Evolutionary conservation across 2,329 filamentous ascomycete species (phyloP), one percentile per base, ranked within the genome.

Genomic region (Fusarium domesticum): DNA sequence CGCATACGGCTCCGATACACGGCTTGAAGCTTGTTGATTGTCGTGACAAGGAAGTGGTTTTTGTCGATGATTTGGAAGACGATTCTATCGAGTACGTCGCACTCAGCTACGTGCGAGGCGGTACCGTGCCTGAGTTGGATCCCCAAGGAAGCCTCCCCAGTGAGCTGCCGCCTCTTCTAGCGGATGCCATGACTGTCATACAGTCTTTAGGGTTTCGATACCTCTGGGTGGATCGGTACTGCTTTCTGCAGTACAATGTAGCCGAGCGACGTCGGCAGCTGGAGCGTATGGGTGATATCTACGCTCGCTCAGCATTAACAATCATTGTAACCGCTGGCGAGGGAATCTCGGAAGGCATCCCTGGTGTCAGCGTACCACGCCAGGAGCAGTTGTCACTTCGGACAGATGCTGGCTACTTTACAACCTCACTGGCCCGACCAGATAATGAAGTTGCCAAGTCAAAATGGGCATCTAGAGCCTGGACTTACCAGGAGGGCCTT

Each of bases 141-240:
- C 49, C 51, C 16, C 44, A 43, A 25, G 35, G 47, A 37, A 37
- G 34, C 15, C 37, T 66, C 3, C 63, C 65, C 5, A 45, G 53
- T 17, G 35, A 43, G 15, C 40, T 68, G 2, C 63, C 65, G 8
- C 48, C 55, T 15, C 43, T 69, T 8, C 56, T 69, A 28, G 43
- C 53, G 6, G 68, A 70, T 43, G 64, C 68, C 12, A 59, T 70
- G 35, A 41, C 56, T 2, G 48, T 67, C 5, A 63, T 65, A 12
- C 48, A 39, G 20, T 52, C 55, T 15, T 56, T 70, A 18, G 68
- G 65, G 6, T 65, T 61, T 12, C 64, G 57, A 17, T 69, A 69
- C 49, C 54, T 70, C 25, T 70, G 67, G 65, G 59, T 70, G 6
- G 65, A 70, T 39, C 61, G 57, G 10, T 67, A 63, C 41, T 70